Percentiles rank a stretch among this genome's conserved stretches.
These are phyloP conservation scores for Nicotiana sylvestris DNA, from an alignment of 257 asterid genomes.

Conservation along the genomic window DNA sequence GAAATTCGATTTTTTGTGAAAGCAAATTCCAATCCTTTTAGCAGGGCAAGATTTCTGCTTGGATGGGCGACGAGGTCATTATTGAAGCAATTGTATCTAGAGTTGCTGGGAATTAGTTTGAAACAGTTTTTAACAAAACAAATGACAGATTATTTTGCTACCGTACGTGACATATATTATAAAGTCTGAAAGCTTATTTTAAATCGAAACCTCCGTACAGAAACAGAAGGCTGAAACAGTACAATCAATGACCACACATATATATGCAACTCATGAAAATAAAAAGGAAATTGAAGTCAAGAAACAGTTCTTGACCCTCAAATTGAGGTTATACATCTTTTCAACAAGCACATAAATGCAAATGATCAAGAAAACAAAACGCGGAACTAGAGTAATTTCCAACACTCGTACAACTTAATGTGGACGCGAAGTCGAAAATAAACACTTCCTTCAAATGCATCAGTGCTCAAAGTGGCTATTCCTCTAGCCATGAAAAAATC, in stretches of 20 bases:
- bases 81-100: no score
- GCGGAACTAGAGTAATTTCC: conserved; percentile 11
- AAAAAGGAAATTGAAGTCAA: not conserved
- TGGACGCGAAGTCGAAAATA: conserved; percentile 37
- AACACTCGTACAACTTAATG: conserved; percentile 43
- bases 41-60: no score
- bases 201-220: not conserved
- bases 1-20: no score
- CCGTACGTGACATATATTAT: no score
- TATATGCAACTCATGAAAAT: not conserved
- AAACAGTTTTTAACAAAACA: no score
- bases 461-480: conserved; percentile 39
- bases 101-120: no score
- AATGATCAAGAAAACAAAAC: not conserved
- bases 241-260: not conserved
- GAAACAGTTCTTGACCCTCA: not conserved
- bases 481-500: conserved; percentile 44
- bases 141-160: no score
- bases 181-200: not conserved
- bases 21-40: no score
- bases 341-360: not conserved
- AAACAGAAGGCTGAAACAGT: not conserved
- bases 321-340: not conserved
- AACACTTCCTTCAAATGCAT: conserved; percentile 39
- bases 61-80: no score